Evolutionary conservation across 2,329 filamentous ascomycete species (phyloP).

Genomic region (Colletotrichum sp.): DNA sequence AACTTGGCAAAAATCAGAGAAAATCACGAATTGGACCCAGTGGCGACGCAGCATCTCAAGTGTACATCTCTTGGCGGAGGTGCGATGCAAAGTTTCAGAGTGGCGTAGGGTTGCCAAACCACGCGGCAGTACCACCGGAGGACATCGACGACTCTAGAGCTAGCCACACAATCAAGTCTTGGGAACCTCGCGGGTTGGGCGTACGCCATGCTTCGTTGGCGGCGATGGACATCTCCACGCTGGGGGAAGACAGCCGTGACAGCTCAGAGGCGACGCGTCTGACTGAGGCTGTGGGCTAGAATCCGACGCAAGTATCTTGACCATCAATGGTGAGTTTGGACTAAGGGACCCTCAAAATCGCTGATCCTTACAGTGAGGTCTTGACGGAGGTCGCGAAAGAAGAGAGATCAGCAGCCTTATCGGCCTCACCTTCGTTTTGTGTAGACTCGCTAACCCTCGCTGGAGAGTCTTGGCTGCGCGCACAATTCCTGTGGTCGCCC

Average conservation of each 20-base stretch:
- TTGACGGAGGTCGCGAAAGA: background rate
- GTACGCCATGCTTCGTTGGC: background rate
- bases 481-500: background rate
- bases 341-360: background rate
- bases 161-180: background rate
- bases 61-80: background rate
- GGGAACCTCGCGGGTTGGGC: background rate
- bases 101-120: background rate
- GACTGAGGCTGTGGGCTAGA: background rate
- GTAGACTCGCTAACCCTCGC: slow-evolving; percentile 5
- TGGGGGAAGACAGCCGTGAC: background rate
- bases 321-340: background rate
- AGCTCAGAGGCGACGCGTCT: background rate
- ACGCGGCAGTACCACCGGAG: background rate
- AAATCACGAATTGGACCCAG: background rate
- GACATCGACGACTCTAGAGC: background rate
- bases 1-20: background rate
- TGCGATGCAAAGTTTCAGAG: background rate
- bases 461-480: slow-evolving; percentile 2
- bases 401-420: background rate
- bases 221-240: background rate
- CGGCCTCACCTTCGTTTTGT: background rate
- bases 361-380: background rate
- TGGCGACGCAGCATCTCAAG: background rate
- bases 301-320: background rate